phyloP scores from a whole-genome alignment of 345 rosid species.

The Populus ilicifolia region DNA sequence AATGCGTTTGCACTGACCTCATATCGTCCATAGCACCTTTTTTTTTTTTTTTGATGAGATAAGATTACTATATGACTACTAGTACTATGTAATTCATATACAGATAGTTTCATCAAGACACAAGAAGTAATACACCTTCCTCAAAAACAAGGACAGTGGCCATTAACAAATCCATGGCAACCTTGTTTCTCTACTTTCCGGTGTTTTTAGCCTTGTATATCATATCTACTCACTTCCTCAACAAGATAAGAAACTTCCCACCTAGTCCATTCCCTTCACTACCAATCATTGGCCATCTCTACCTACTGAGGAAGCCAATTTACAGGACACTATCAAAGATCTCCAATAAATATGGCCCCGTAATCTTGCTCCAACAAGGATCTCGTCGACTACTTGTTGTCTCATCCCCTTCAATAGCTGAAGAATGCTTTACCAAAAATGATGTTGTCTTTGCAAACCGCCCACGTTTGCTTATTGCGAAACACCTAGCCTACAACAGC shows the following conservation, averaged over 20 bases:
- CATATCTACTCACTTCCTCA: conserved; percentile 8
- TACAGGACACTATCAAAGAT: conserved; percentile 27
- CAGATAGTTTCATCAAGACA: no score
- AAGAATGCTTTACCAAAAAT: conserved; percentile 37
- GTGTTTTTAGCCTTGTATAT: conserved; percentile 9
- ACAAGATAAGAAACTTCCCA: conserved; percentile 11
- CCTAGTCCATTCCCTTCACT: conserved; percentile 25
- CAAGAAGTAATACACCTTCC: no score
- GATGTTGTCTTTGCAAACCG: conserved; percentile 36
- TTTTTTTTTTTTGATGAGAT: no score
- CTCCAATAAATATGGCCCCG: conserved; percentile 17
- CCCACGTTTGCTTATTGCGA: conserved; percentile 20
- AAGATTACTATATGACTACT: no score
- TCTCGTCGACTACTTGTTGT: conserved; percentile 28
- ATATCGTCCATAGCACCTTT: no score
- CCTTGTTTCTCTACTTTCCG: background rate
- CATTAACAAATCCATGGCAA: background rate
- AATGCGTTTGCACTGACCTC: no score
- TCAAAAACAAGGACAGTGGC: no score
- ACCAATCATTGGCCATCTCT: conserved; percentile 37
- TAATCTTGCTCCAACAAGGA: conserved; percentile 21
- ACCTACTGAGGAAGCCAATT: conserved; percentile 29
- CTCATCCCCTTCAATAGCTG: conserved; percentile 24
- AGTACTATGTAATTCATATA: no score
- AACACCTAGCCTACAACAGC: conserved; percentile 28